These are phyloP conservation scores for Calonectria naviculata DNA, from an alignment of 2,329 filamentous ascomycete species.

Conservation along the genomic window DNA sequence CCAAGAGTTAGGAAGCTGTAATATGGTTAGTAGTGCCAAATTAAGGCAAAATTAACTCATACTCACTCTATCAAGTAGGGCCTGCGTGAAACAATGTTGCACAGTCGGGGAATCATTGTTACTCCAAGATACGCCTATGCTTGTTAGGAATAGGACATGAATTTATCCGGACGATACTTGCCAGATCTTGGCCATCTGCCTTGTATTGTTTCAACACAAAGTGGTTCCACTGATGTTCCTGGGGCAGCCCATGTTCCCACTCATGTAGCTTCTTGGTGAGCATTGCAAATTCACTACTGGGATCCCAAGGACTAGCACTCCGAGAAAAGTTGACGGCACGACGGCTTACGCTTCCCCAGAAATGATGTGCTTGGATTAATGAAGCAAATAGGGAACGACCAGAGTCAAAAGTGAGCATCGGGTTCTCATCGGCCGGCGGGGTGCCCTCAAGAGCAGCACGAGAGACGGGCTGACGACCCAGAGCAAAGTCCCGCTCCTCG, in stretches of 20 bases:
- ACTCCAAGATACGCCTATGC: conserved; percentile 64
- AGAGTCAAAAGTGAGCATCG: conserved; percentile 53
- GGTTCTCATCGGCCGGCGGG: conserved; percentile 59
- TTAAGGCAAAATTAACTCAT: neutral
- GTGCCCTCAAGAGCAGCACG: conserved; percentile 66
- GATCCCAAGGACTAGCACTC: conserved; percentile 58
- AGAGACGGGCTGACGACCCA: conserved; percentile 57
- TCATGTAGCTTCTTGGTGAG: conserved; percentile 55
- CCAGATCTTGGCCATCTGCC: conserved; percentile 60
- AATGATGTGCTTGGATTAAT: conserved; percentile 64
- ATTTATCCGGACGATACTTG: conserved; percentile 39
- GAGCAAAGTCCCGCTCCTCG: conserved; percentile 63
- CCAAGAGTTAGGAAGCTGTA: conserved; percentile 56
- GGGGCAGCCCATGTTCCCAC: conserved; percentile 62
- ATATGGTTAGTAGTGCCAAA: conserved; percentile 5
- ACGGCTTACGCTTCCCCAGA: conserved; percentile 64
- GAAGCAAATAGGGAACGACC: conserved; percentile 65
- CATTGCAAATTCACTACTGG: conserved; percentile 58
- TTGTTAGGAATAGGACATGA: conserved; percentile 12
- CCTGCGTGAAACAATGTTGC: conserved; percentile 66
- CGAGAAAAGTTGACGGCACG: conserved; percentile 58
- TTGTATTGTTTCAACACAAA: conserved; percentile 58
- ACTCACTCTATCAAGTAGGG: conserved; percentile 64
- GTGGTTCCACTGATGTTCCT: conserved; percentile 59
- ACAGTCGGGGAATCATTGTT: conserved; percentile 65